Evolutionary conservation across 345 rosid species (phyloP).

Genomic region (Eutrema heterophyllum): DNA sequence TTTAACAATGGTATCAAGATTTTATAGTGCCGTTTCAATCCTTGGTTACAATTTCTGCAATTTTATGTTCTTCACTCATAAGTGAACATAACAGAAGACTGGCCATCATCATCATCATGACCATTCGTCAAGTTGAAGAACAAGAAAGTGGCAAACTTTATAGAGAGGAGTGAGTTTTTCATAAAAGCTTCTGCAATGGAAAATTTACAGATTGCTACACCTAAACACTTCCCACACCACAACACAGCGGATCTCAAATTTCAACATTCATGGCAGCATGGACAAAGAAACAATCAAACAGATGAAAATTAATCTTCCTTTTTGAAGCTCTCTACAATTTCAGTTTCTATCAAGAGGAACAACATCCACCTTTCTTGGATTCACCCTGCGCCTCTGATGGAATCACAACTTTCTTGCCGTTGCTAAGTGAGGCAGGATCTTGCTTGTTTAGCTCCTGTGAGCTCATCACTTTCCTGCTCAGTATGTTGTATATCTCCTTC

Average conservation of each 20-base stretch:
- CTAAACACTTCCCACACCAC: constrained; percentile 30
- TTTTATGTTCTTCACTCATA: background rate
- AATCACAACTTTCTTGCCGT: constrained; percentile 71
- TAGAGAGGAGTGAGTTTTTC: constrained; percentile 13
- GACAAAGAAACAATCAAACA: constrained; percentile 24
- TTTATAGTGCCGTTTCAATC: background rate
- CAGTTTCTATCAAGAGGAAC: constrained; percentile 39
- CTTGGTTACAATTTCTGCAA: background rate
- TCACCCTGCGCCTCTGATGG: constrained; percentile 32
- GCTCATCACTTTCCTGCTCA: constrained; percentile 85
- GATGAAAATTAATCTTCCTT: background rate
- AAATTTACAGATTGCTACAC: constrained; percentile 33
- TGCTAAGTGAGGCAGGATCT: constrained; percentile 51
- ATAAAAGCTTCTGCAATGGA: constrained; percentile 22
- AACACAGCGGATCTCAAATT: constrained; percentile 6
- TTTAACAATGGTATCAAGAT: background rate
- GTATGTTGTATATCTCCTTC: constrained; percentile 79
- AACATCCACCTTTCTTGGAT: constrained; percentile 56
- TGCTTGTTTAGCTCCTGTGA: constrained; percentile 71
- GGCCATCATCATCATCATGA: background rate
- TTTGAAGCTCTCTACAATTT: constrained; percentile 20
- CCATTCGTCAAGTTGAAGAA: background rate
- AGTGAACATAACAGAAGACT: background rate
- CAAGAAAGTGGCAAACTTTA: constrained; percentile 3
- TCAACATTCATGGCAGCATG: constrained; percentile 21